Base-by-base conservation (phyloP, 371 early-diverging fungal species). In the Saksenaea vasiformis region DNA sequence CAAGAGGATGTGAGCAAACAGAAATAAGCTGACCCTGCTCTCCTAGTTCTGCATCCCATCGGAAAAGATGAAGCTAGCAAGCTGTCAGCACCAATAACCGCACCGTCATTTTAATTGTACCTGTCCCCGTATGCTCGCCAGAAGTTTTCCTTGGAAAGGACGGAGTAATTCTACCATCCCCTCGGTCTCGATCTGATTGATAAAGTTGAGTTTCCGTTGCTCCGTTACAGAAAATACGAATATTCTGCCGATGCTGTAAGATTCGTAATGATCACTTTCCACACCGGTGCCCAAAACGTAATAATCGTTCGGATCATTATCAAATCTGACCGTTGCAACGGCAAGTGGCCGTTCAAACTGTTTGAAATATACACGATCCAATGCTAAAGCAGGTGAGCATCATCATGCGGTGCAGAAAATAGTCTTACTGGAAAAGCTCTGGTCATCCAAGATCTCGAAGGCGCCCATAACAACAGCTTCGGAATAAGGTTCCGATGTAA, bases 371-470 rank as follows among this genome's bases (percentile, higher is more conserved):
- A 79, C 65, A 27, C 72, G 62, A 68, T 86, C 88, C 34, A 74
- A 34, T 26, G 73, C 81, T 75, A 61, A 31, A 61, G 28, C 44
- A 19, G 22, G 39, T 24, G n/a, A 56, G 22, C 7, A 8, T 10
- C 1, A 22, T 19, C 7, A 22, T 22, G 22, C 5, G 1, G 14
- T 47, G 2, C 11, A 43, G 7, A 43, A 19, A 3, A 0, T 17
- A 5, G 10, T 57, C 73, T 72, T 74, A 88, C 91, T 65, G 17
- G 88, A 87, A 78, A 90, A 91, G 0, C 84, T 82, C 58, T 88
- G 86, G 56, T 90, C 91, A 60, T 94, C 95, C 10, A 91, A 67
- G 0, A 95, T 66, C 8, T 88, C 85, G 66, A 73, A 79, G 65
- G 27, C 85, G 72, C 59, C 72, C n/a, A 70, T 92, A 63, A 55